Evolutionary conservation across 768 basidiomycete genomes (phyloP), one percentile per base, ranked within the genome.

Genomic region (Tephrocybe sp.): DNA sequence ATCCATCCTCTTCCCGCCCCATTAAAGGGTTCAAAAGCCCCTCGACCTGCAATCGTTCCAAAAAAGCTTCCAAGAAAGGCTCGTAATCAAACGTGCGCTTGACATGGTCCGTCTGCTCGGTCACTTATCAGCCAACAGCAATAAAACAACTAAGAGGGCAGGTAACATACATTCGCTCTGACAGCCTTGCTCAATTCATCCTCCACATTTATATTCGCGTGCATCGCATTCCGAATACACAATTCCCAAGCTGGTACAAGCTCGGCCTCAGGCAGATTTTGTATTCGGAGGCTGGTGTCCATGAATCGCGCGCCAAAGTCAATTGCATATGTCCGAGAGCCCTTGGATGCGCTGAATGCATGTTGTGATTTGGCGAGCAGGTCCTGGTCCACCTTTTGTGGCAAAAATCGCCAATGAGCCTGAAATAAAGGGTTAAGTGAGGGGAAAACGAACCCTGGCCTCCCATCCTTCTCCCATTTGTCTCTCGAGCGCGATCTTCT

Each of bases 71-170:
- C 25, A 83, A 64, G 63, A 86, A 84, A 0, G 80, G 81, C 57
- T 83, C 81, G 54, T 84, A 86, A 63, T 86, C 82, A 54, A 76
- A 79, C 9, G 82, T 83, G 12, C 84, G 67, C 44, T 78, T 81
- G 36, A 79, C 58, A 53, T 82, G 73, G 19, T 86, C 83, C 9
- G 73, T 74, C 83, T 83, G 57, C 39, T 47, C 22, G 16, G 24
- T 24, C 50, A 27, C 15, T 27, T 27, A 6, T 36, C 25, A 51
- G 41, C 34, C 30, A 43, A 49, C 35, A n/a, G n/a, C n/a, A n/a
- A 18, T 34, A 24, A 34, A 18, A 44, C 16, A 2, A 43, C 22
- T 21, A 26, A 21, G 35, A 31, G 9, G 19, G 3, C 5, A 34
- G 5, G 32, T 13, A 22, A 68, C 81, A 44, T 51, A 83, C 82